A percentile compares a stretch with the other conserved stretches of the same genome.
These are phyloP conservation scores for Trypanosomatidae sp. DNA, from an alignment of 208 protist species.

Conservation along the genomic window DNA sequence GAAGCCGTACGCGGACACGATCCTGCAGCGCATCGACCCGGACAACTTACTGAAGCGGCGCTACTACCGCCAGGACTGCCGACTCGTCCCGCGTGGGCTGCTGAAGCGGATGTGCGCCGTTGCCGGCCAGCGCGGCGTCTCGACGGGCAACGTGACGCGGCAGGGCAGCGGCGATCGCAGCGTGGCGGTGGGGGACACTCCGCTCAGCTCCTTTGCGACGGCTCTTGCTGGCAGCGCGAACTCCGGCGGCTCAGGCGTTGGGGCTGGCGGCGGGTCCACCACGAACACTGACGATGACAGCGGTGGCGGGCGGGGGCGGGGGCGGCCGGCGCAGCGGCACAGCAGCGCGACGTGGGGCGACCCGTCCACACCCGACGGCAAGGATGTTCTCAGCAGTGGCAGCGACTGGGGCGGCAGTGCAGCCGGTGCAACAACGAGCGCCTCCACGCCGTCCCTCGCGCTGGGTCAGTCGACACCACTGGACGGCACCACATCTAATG, in stretches of 20 bases:
- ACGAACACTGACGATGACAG: conserved; percentile 9
- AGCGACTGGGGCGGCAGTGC: background rate
- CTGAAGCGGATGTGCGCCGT: conserved; percentile 36
- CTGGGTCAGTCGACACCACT: too few species aligned
- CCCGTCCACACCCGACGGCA: too few species aligned
- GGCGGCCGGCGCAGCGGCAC: too few species aligned
- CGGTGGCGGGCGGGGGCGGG: too few species aligned
- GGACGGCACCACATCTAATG: too few species aligned
- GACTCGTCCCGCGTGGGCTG: conserved; percentile 46
- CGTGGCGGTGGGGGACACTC: background rate
- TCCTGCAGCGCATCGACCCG: conserved; percentile 81
- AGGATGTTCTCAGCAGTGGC: background rate
- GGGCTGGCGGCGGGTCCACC: background rate
- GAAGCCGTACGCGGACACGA: conserved; percentile 88
- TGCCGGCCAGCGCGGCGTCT: conserved; percentile 4
- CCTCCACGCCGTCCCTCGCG: too few species aligned
- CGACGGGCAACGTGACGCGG: background rate
- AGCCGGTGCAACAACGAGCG: too few species aligned
- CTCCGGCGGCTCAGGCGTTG: too few species aligned
- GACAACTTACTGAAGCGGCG: conserved; percentile 58
- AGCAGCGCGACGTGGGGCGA: too few species aligned
- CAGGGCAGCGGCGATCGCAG: background rate
- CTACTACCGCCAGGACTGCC: conserved; percentile 85
- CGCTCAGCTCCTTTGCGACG: background rate
- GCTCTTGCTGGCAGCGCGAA: background rate